Base-by-base conservation (phyloP, 139 green algal genomes). In the Yamagishiella unicocca region DNA sequence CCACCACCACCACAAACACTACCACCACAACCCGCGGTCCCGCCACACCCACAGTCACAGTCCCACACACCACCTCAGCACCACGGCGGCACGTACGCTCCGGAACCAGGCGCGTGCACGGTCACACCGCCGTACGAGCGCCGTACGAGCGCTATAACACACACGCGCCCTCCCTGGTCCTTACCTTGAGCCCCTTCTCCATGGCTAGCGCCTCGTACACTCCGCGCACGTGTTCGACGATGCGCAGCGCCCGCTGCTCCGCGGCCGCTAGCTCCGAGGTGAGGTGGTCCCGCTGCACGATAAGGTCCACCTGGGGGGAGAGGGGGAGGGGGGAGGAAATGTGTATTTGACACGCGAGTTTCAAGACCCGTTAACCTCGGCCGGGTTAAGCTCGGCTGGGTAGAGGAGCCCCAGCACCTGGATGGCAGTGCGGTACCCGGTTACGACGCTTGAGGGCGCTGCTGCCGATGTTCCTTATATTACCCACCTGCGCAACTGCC, bases 211-310 rank as follows among this genome's bases (percentile, higher is more conserved):
- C 88, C 12, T 91, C 55, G 61, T 83, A 91, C 29, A 78, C 5
- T 5, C 73, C 74, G 9, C 40, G 38, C 21, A 75, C 61, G 40
- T 76, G 61, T 8, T 85, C 58, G 29, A 46, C 7, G 22, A 85
- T 58, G 12, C 29, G 61, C 19, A 1, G 8, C 22, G 62, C 64
- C 0, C 76, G 74, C 81, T 76, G 29, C 50, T 85, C 82, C 40
- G 80, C 35, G 10, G 43, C 67, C 31, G 84, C 53, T 64, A 88
- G 55, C 33, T 83, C 37, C 2, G 67, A 24, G 6, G 82, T 82
- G 21, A 87, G 70, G 0, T 31, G 8, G 68, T 91, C 89, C 10
- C 89, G 77, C 89, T 92, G 89, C 38, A 70, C 45, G 9, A 92
- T 70, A 27, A 92, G 75, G 55, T 92, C 83, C 38, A 70, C 77